A percentile compares a stretch with the other conserved stretches of the same genome.
Conservation (phyloP, 768 basidiomycete genomes). For the Amanita inopinata region DNA sequence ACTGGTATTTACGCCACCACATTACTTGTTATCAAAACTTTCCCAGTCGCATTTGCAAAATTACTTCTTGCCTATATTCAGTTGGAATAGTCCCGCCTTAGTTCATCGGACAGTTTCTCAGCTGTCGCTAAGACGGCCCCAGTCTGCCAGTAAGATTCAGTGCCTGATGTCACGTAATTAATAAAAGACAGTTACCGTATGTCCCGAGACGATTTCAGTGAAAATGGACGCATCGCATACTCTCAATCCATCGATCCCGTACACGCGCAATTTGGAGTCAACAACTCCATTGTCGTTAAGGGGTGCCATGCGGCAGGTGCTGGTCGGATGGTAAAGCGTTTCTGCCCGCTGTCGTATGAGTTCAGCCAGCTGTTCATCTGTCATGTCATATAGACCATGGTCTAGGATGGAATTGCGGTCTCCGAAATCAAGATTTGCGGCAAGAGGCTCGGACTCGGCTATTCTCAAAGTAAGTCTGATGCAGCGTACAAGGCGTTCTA, state of each 20-base stretch:
- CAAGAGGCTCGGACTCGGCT: slow-evolving; percentile 26
- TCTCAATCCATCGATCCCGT: slow-evolving; percentile 32
- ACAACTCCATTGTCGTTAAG: slow-evolving; percentile 32
- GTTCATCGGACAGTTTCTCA: slow-evolving; percentile 23
- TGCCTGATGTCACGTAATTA: background rate
- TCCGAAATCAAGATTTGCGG: slow-evolving; percentile 20
- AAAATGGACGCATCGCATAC: slow-evolving; percentile 34
- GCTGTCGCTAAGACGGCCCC: slow-evolving; percentile 23
- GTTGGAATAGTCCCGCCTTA: slow-evolving; percentile 18
- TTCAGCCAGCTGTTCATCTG: slow-evolving; percentile 29
- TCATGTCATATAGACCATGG: slow-evolving; percentile 22
- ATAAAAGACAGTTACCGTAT: slow-evolving; percentile 21
- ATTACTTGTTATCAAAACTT: no score
- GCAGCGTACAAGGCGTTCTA: slow-evolving; percentile 28
- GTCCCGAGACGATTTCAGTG: slow-evolving; percentile 30
- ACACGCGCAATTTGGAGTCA: slow-evolving; percentile 31
- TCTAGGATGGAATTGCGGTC: slow-evolving; percentile 26
- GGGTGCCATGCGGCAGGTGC: slow-evolving; percentile 38
- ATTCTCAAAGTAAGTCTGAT: slow-evolving; percentile 26
- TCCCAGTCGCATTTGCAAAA: no score
- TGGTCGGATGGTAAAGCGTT: slow-evolving; percentile 36
- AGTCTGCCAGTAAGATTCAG: slow-evolving; percentile 12
- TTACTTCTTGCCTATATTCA: background rate
- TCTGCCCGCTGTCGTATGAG: slow-evolving; percentile 30
- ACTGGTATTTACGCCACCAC: no score